These are phyloP conservation scores for Cladosporium sp. DNA, from an alignment of 2,329 filamentous ascomycete genomes.

Conservation along the genomic window DNA sequence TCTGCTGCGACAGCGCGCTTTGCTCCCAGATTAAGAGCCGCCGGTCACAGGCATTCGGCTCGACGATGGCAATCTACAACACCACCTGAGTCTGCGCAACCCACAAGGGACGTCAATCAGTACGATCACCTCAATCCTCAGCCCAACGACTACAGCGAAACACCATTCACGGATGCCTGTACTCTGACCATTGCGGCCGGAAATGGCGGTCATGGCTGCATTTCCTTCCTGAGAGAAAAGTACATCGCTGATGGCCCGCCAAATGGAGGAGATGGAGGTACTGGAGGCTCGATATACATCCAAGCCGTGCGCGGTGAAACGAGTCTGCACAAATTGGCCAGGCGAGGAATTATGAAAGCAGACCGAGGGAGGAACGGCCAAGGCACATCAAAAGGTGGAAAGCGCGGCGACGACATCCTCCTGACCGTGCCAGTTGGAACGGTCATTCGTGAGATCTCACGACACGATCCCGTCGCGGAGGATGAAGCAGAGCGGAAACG, in stretches of 20 bases:
- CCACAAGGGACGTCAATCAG: constrained; percentile 20
- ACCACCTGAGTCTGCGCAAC: not conserved
- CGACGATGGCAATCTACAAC: constrained; percentile 26
- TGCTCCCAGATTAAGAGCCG: not conserved
- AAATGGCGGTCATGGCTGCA: constrained; percentile 81
- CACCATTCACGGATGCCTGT: constrained; percentile 84
- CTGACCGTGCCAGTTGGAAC: constrained; percentile 92
- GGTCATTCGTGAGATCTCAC: constrained; percentile 74
- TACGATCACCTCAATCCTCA: constrained; percentile 66
- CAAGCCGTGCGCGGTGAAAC: constrained; percentile 89
- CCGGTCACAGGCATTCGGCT: constrained; percentile 8
- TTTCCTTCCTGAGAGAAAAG: constrained; percentile 89
- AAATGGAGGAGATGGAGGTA: constrained; percentile 91
- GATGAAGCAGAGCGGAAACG: constrained; percentile 46
- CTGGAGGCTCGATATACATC: constrained; percentile 88
- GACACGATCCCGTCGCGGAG: constrained; percentile 71
- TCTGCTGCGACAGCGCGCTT: not conserved
- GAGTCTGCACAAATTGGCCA: constrained; percentile 83
- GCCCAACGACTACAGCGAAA: constrained; percentile 77
- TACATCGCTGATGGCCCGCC: constrained; percentile 84
- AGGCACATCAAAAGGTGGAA: constrained; percentile 68
- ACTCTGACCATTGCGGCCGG: constrained; percentile 74
- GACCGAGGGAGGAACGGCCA: constrained; percentile 73
- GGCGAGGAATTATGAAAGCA: constrained; percentile 69
- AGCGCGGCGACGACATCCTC: constrained; percentile 79